These are phyloP conservation scores for Neolentinus lepideus DNA, from an alignment of 1,284 basidiomycete genomes.

Conservation along the genomic window DNA sequence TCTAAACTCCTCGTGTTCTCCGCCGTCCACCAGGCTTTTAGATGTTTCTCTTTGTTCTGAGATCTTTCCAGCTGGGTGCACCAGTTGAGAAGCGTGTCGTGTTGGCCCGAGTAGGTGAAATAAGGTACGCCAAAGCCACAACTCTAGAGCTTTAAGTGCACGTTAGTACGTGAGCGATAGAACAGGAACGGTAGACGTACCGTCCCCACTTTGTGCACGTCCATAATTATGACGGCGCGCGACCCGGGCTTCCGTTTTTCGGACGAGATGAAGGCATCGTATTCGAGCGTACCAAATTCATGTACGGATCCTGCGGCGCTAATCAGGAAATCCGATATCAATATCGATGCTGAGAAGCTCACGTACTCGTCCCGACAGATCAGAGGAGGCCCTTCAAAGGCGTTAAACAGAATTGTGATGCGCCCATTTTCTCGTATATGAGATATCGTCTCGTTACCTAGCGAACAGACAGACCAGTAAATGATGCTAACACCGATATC, in stretches of 20 bases:
- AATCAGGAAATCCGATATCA: not conserved
- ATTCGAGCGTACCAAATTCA: constrained; percentile 48
- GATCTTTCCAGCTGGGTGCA: constrained; percentile 6
- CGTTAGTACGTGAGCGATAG: not conserved
- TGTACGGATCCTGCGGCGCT: constrained; percentile 33
- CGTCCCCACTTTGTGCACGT: constrained; percentile 44
- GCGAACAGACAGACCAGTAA: not conserved
- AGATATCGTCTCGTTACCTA: constrained; percentile 48
- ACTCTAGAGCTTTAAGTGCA: constrained; percentile 15
- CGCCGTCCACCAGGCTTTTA: constrained; percentile 37
- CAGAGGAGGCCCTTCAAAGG: constrained; percentile 46
- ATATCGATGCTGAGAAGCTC: not conserved
- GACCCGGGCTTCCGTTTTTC: constrained; percentile 41
- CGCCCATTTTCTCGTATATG: constrained; percentile 54
- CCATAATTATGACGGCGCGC: constrained; percentile 41
- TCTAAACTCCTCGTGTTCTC: constrained; percentile 43
- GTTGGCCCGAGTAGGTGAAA: constrained; percentile 37
- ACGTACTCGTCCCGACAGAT: constrained; percentile 22
- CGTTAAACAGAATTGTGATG: constrained; percentile 48
- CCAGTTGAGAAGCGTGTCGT: constrained; percentile 29
- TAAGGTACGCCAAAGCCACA: constrained; percentile 49
- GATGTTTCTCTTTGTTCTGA: constrained; percentile 21
- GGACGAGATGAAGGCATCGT: constrained; percentile 33
- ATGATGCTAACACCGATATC: not conserved
- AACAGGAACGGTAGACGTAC: constrained; percentile 25